Evolutionary conservation across 495 filamentous ascomycete genomes (phyloP), one percentile per base, ranked within the genome.

Genomic region (Xylaria intraflava): DNA sequence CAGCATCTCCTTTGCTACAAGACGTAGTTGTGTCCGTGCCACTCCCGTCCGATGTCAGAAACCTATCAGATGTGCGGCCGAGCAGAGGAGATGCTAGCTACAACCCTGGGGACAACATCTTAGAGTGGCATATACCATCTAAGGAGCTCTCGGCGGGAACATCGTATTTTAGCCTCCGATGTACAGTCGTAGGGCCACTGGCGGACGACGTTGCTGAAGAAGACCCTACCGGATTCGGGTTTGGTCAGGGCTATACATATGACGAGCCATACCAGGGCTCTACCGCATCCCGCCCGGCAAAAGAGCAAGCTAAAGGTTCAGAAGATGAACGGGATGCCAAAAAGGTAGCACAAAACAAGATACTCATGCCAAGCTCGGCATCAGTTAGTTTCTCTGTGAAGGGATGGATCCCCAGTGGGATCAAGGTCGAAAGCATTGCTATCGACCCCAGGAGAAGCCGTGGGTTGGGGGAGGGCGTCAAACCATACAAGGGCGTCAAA

Each of bases 401-500:
- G 66, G 94, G 94, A 11, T 97, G 93, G 93, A 71, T 97, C 56
- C 83, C 90, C 6, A 97, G 93, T 64, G 93, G 93, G 24, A 85
- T 99, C 53, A 90, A 83, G 64, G 90, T 99, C 2, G 93, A 97
- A 47, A 90, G 88, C 61, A 78, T 99, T 48, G 77, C 81, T 30
- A 77, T 99, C 42, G 90, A 96, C 62, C 74, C 79, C n/a, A 83
- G 88, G 60, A 90, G 84, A 72, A 94, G 89, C 69, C 78, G 85
- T 26, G 93, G 93, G 2, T 56, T 99, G 10, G 90, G 89, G 0
- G 88, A 95, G 59, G 82, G 85, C 10, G 81, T 97, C 39, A 91
- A 88, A 68, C 93, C 94, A 36, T 99, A 95, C 69, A 99, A 97
- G 73, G 94, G 93, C 11, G 93, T 97, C 42, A 99, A 97, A 71